These are phyloP conservation scores for Rutidosis leptorrhynchoides DNA, from an alignment of 129 eudicot genomes.

Conservation along the genomic window DNA sequence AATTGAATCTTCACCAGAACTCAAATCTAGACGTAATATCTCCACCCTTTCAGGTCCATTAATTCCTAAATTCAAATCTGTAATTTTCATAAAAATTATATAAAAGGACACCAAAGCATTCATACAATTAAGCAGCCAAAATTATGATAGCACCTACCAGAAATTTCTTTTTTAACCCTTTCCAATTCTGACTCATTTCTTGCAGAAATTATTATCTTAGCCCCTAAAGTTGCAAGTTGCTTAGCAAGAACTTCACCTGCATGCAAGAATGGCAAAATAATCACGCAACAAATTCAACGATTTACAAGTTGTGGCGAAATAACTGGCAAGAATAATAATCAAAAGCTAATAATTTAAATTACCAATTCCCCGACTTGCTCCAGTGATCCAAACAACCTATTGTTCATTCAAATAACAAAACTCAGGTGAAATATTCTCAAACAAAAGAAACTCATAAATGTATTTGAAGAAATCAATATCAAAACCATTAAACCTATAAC, in stretches of 20 bases:
- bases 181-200: conserved; percentile 76
- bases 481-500: neutral
- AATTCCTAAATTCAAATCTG: conserved; percentile 48
- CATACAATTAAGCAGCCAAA: neutral
- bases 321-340: neutral
- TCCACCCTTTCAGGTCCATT: conserved; percentile 71
- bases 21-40: conserved; percentile 84
- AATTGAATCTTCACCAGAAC: conserved; percentile 70
- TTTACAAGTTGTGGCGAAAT: neutral
- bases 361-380: conserved; percentile 99
- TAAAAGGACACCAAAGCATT: conserved; percentile 1
- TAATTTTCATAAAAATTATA: conserved; percentile 20
- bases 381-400: conserved; percentile 96
- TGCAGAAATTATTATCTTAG: conserved; percentile 90
- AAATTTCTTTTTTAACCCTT: conserved; percentile 70
- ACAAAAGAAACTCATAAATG: neutral
- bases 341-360: conserved; percentile 23
- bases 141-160: conserved; percentile 43
- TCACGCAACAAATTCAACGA: conserved; percentile 1
- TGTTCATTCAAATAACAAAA: conserved; percentile 10
- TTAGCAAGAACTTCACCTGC: conserved; percentile 86
- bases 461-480: neutral
- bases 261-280: conserved; percentile 17
- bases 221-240: conserved; percentile 85
- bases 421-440: neutral